These are phyloP conservation scores for Termitomyces sp. DNA, from an alignment of 768 basidiomycete species.

Conservation along the genomic window DNA sequence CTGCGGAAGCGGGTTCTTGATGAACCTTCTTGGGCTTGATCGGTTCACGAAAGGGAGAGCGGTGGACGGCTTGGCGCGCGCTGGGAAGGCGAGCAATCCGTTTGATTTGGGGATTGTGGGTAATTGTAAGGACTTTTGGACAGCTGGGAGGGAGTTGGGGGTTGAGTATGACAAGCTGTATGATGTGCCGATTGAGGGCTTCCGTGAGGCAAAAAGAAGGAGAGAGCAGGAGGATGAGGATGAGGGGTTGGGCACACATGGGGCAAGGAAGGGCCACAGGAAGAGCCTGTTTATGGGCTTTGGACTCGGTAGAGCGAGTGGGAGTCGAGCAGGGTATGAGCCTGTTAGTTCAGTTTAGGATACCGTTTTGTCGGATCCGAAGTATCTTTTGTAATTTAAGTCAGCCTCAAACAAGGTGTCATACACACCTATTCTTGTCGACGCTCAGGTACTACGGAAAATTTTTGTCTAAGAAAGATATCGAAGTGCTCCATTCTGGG, in stretches of 20 bases:
- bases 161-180: slow-evolving; percentile 90
- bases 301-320: slow-evolving; percentile 44
- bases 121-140: slow-evolving; percentile 96
- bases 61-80: slow-evolving; percentile 77
- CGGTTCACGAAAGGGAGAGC: slow-evolving; percentile 91
- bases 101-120: slow-evolving; percentile 79
- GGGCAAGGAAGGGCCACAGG: slow-evolving; percentile 29
- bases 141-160: slow-evolving; percentile 75
- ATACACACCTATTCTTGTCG: background rate
- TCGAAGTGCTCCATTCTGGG: background rate
- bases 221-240: slow-evolving; percentile 60
- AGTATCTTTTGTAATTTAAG: slow-evolving; percentile 1
- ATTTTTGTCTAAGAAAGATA: background rate
- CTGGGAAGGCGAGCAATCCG: slow-evolving; percentile 79
- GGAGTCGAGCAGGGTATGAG: slow-evolving; percentile 58
- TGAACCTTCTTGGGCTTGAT: slow-evolving; percentile 91
- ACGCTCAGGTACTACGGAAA: background rate
- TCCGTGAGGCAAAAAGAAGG: slow-evolving; percentile 65
- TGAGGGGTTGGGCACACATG: slow-evolving; percentile 24
- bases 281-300: slow-evolving; percentile 57
- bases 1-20: slow-evolving; percentile 65
- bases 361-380: background rate
- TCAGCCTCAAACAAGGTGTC: background rate
- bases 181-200: slow-evolving; percentile 86
- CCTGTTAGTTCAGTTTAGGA: slow-evolving; percentile 58